phyloP scores from a whole-genome alignment of 2,329 filamentous ascomycete genomes.

The Akanthomyces dipterigenus region DNA sequence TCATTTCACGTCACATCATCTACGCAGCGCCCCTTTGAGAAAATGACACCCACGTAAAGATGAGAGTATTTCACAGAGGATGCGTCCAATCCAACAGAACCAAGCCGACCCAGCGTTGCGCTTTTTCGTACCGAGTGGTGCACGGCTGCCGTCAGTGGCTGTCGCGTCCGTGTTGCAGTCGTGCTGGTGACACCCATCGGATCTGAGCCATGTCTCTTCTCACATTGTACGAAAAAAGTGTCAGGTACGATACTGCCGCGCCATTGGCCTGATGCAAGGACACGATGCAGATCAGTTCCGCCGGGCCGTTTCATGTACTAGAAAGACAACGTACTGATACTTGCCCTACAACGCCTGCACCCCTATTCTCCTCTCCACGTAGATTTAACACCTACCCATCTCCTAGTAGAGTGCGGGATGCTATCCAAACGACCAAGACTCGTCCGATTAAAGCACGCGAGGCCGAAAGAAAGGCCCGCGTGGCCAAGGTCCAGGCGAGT shows the following conservation, averaged over 20 bases:
- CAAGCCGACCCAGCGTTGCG: too few species aligned
- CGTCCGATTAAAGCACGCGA: slow-evolving; percentile 38
- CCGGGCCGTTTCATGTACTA: background rate
- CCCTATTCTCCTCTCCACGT: background rate
- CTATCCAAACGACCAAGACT: background rate
- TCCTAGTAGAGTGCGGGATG: too few species aligned
- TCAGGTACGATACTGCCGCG: background rate
- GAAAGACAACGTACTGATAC: background rate
- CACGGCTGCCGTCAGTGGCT: background rate
- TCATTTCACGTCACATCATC: too few species aligned
- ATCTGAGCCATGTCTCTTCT: background rate
- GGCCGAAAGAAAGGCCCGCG: too few species aligned
- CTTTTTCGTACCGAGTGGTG: background rate
- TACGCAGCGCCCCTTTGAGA: background rate
- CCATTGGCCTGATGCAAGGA: background rate
- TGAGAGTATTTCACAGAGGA: too few species aligned
- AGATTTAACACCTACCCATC: too few species aligned
- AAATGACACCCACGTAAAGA: background rate
- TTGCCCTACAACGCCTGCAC: too few species aligned
- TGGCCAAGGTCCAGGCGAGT: slow-evolving; percentile 36
- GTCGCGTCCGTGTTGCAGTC: background rate
- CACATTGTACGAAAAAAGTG: background rate
- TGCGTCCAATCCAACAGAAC: too few species aligned
- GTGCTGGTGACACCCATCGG: background rate
- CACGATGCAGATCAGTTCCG: background rate